Conservation (phyloP, 306 rosid genomes). For the Alnus rubra region DNA sequence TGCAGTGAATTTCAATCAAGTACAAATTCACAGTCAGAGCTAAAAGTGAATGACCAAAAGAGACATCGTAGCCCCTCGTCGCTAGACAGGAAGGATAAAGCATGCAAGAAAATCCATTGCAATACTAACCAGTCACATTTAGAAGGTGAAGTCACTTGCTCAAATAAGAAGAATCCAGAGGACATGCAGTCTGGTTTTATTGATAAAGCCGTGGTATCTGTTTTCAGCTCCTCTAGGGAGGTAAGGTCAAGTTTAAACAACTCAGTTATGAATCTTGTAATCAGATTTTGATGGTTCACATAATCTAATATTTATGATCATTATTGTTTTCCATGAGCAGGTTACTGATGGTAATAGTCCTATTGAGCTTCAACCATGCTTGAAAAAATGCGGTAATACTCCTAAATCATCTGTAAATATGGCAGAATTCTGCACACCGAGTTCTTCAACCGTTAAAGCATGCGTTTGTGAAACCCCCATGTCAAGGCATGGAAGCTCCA, state of each 20-base stretch:
- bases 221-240: conserved; percentile 33
- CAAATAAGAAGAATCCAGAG: conserved; percentile 30
- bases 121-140: conserved; percentile 28
- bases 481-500: conserved; percentile 72
- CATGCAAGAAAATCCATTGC: conserved; percentile 42
- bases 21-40: conserved; percentile 38
- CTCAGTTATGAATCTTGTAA: conserved; percentile 15
- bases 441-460: conserved; percentile 56
- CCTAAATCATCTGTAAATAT: conserved; percentile 40
- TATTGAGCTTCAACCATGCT: conserved; percentile 38
- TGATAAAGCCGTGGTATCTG: conserved; percentile 37
- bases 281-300: conserved; percentile 12
- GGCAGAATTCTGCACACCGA: conserved; percentile 64
- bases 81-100: conserved; percentile 38
- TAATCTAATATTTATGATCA: conserved; percentile 16
- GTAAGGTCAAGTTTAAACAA: conserved; percentile 20
- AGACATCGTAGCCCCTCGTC: conserved; percentile 35
- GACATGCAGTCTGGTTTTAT: conserved; percentile 37
- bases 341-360: conserved; percentile 40
- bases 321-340: conserved; percentile 40
- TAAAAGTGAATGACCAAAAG: conserved; percentile 49
- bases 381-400: conserved; percentile 64
- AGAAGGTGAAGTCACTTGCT: conserved; percentile 35
- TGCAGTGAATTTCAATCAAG: conserved; percentile 49
- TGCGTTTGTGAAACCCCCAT: conserved; percentile 60